Evolutionary conservation across 495 filamentous ascomycete species (phyloP).

Genomic region (Trichoderma orchidacearum): DNA sequence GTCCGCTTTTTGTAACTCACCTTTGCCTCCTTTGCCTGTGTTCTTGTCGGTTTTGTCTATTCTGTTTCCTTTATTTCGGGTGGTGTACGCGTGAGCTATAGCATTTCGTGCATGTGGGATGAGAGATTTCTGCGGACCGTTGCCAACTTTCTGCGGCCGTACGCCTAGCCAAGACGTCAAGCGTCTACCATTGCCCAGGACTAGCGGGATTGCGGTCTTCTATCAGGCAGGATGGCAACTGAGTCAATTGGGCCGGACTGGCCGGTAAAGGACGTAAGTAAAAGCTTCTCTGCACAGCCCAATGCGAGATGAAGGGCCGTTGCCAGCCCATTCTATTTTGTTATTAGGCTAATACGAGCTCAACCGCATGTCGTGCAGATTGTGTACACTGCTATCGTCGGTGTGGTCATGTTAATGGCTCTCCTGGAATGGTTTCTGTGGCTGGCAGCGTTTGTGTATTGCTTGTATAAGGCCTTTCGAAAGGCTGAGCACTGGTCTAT

Average conservation of each 20-base stretch:
- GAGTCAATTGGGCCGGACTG: constrained; percentile 19
- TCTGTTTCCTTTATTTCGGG: no score
- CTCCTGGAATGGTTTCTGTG: constrained; percentile 91
- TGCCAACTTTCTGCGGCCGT: no score
- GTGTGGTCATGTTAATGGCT: constrained; percentile 70
- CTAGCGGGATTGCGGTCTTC: not conserved
- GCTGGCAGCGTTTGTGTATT: constrained; percentile 86
- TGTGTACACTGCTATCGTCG: constrained; percentile 70
- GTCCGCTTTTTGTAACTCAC: no score
- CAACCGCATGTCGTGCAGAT: constrained; percentile 16
- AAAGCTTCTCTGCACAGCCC: not conserved
- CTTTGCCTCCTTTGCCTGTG: no score
- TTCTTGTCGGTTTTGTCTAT: no score
- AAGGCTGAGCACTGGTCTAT: constrained; percentile 87
- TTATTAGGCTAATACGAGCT: not conserved
- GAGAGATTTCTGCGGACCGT: no score
- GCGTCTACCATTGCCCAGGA: not conserved
- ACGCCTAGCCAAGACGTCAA: not conserved
- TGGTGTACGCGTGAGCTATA: no score
- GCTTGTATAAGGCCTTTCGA: constrained; percentile 70
- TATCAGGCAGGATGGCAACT: constrained; percentile 19
- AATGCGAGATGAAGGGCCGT: not conserved
- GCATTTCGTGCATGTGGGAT: no score
- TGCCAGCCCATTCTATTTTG: not conserved
- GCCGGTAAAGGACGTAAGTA: constrained; percentile 52